Percentiles rank a stretch among this genome's conserved stretches.
These are phyloP conservation scores for Silene uniflora DNA, from an alignment of 148 eudicot genomes.

Conservation along the genomic window DNA sequence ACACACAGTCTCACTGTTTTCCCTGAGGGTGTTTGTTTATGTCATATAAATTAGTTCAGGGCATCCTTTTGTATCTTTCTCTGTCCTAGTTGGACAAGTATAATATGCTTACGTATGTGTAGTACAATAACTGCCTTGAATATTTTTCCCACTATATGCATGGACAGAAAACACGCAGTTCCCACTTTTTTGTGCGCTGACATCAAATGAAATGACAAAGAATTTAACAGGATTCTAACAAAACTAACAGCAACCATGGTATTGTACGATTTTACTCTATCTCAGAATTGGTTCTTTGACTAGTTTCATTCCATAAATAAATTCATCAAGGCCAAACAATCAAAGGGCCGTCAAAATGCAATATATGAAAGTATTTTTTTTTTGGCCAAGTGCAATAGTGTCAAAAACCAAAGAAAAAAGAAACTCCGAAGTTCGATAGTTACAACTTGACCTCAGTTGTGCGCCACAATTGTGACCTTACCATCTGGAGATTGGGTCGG, in stretches of 20 bases:
- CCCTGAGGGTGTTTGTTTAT: slow-evolving; percentile 22
- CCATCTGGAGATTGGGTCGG: neutral
- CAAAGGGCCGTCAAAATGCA: no score
- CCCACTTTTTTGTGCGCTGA: slow-evolving; percentile 40
- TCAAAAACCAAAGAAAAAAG: no score
- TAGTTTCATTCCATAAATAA: neutral
- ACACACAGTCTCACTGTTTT: neutral
- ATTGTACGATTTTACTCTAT: neutral
- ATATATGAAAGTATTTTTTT: no score
- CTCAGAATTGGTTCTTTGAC: neutral
- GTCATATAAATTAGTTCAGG: slow-evolving; percentile 16
- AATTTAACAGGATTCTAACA: slow-evolving; percentile 19
- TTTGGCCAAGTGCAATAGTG: no score
- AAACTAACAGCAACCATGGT: slow-evolving; percentile 17
- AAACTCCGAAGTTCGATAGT: neutral
- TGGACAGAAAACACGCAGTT: slow-evolving; percentile 30
- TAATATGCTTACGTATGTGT: slow-evolving; percentile 2
- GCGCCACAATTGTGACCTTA: neutral
- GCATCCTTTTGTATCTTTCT: neutral
- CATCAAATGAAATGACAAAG: slow-evolving; percentile 33
- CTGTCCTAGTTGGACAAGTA: neutral
- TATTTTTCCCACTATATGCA: slow-evolving; percentile 22
- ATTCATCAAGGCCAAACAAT: no score
- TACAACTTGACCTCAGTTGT: neutral
- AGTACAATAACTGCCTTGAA: neutral